phyloP scores from a whole-genome alignment of 2,329 filamentous ascomycete species.

The Talaromyces sp. region DNA sequence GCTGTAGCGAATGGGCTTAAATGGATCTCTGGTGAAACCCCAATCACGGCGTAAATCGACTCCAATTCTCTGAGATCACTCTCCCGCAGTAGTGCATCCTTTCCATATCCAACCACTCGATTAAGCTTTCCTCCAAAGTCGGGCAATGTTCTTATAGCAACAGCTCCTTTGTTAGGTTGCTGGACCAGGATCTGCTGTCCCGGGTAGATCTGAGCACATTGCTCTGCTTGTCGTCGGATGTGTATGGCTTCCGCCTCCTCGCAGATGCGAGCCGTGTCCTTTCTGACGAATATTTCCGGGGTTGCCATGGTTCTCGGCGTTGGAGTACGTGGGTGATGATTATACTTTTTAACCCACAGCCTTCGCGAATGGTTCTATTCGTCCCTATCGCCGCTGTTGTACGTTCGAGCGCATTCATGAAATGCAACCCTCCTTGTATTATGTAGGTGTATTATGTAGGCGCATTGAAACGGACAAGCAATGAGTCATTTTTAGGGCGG shows the following conservation, averaged over 20 bases:
- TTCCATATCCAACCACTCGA: conserved; percentile 17
- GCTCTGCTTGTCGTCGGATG: conserved; percentile 17
- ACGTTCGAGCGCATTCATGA: too few species aligned
- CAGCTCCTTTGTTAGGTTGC: conserved; percentile 1
- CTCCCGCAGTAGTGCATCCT: neutral
- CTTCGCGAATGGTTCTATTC: too few species aligned
- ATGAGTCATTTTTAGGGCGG: neutral
- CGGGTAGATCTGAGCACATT: conserved; percentile 14
- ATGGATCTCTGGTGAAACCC: conserved; percentile 12
- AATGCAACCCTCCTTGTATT: too few species aligned
- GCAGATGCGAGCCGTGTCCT: conserved; percentile 2
- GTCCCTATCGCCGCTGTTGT: too few species aligned
- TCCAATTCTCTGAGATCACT: conserved; percentile 10
- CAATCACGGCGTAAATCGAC: conserved; percentile 2
- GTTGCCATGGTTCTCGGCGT: neutral
- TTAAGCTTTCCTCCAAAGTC: conserved; percentile 18
- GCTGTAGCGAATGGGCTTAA: conserved; percentile 11
- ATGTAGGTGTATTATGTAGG: too few species aligned
- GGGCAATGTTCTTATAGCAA: conserved; percentile 12
- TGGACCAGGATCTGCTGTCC: conserved; percentile 7
- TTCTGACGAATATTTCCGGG: neutral
- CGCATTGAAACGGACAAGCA: neutral
- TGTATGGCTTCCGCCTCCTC: conserved; percentile 16
- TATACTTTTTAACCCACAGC: too few species aligned
- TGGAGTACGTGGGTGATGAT: too few species aligned